Conservation (phyloP, 1,284 basidiomycete species). For the Cutaneotrichosporon mucoides region DNA sequence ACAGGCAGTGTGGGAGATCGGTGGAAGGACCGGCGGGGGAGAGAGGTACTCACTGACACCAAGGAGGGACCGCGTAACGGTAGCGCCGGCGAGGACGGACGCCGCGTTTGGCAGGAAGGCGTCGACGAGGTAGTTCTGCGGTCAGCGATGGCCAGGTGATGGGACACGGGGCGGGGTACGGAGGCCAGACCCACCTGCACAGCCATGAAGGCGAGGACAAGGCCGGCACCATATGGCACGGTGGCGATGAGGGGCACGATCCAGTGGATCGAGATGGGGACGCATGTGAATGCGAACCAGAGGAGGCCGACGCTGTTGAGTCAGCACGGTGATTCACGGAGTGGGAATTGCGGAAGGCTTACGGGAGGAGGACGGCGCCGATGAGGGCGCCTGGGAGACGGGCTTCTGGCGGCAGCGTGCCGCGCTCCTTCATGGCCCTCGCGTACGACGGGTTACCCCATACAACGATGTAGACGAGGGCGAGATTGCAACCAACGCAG, state of each 20-base stretch:
- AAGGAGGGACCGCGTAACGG: slow-evolving; percentile 62
- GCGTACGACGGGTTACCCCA: slow-evolving; percentile 27
- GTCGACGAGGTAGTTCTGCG: slow-evolving; percentile 58
- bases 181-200: slow-evolving; percentile 3
- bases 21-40: too few relatives aligned
- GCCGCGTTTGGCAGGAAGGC: slow-evolving; percentile 54
- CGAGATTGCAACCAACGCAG: slow-evolving; percentile 57
- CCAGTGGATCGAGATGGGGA: slow-evolving; percentile 57
- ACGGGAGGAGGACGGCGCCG: slow-evolving; percentile 57
- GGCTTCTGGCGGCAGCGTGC: slow-evolving; percentile 47
- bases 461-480: slow-evolving; percentile 57
- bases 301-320: slow-evolving; percentile 13
- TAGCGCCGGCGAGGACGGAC: slow-evolving; percentile 62
- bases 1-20: too few relatives aligned
- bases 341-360: slow-evolving; percentile 31
- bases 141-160: too few relatives aligned
- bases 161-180: too few relatives aligned
- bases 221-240: slow-evolving; percentile 56
- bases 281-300: slow-evolving; percentile 54
- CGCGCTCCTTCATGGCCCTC: slow-evolving; percentile 15
- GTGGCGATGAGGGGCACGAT: slow-evolving; percentile 60
- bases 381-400: slow-evolving; percentile 59
- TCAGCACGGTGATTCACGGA: neutral
- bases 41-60: slow-evolving; percentile 46
- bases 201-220: slow-evolving; percentile 33